Evolutionary conservation across 1,284 basidiomycete genomes (phyloP).

Genomic region (Puccinia novopanici): DNA sequence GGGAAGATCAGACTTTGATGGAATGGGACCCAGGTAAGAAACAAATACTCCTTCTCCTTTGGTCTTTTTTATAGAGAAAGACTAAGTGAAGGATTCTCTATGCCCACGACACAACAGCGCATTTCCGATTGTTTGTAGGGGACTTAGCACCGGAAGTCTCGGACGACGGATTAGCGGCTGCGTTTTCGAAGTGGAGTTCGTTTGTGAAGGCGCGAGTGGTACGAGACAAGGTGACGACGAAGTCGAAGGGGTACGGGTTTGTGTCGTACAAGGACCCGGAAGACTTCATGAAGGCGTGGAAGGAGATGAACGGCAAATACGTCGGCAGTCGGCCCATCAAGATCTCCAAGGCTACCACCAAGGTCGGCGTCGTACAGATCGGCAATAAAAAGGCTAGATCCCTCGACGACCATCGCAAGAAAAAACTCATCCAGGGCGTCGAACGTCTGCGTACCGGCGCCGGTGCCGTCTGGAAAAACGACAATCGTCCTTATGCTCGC

Average conservation of each 20-base stretch:
- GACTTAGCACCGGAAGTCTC: constrained; percentile 98
- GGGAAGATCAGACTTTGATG: constrained; percentile 94
- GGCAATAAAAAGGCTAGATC: constrained; percentile 76
- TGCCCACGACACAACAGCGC: constrained; percentile 65
- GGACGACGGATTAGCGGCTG: constrained; percentile 85
- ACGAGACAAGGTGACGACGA: constrained; percentile 71
- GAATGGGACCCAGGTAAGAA: constrained; percentile 91
- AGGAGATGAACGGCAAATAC: constrained; percentile 99
- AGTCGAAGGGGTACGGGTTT: constrained; percentile 92
- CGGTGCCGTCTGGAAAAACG: constrained; percentile 51
- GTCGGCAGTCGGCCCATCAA: constrained; percentile 92
- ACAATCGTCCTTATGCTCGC: constrained; percentile 50
- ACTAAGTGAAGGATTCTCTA: not conserved
- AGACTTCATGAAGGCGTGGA: constrained; percentile 97
- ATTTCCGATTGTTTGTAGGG: constrained; percentile 97
- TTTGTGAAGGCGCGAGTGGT: constrained; percentile 95
- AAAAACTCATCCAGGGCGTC: constrained; percentile 51
- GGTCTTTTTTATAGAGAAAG: no score
- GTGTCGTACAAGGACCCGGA: constrained; percentile 97
- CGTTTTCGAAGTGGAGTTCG: constrained; percentile 83
- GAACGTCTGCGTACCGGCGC: constrained; percentile 49
- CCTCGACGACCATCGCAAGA: constrained; percentile 43
- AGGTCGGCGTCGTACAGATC: constrained; percentile 86
- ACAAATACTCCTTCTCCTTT: not conserved
- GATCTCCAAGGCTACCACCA: constrained; percentile 78